Conservation (phyloP, 228 moss, liverwort and hornwort species). For the Sphagnum fallax region DNA sequence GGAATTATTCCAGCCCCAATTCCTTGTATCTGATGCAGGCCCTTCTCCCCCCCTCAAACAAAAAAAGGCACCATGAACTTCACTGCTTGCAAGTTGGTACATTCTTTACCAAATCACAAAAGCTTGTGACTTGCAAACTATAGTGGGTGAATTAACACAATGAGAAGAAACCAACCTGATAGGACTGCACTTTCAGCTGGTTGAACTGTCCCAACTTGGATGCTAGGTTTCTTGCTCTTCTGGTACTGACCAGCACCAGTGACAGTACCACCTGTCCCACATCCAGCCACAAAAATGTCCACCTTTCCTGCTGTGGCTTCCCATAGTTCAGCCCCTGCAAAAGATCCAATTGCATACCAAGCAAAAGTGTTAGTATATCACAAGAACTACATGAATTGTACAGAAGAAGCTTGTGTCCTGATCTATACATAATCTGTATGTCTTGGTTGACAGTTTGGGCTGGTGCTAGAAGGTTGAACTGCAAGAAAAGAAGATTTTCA, state of each 20-base stretch:
- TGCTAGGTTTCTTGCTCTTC: constrained; percentile 34
- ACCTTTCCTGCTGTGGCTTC: constrained; percentile 69
- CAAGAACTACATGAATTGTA: background rate
- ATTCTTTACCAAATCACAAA: too few relatives aligned
- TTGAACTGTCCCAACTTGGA: constrained; percentile 59
- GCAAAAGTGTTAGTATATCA: background rate
- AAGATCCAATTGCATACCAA: background rate
- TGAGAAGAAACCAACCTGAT: constrained; percentile 29
- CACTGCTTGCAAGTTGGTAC: too few relatives aligned
- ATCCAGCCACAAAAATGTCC: constrained; percentile 58
- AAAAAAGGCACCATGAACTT: background rate
- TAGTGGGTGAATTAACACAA: too few relatives aligned
- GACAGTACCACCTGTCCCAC: constrained; percentile 79
- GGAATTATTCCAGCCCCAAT: constrained; percentile 67
- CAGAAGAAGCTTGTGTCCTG: background rate
- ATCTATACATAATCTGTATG: background rate
- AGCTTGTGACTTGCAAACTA: too few relatives aligned
- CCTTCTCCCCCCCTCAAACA: constrained; percentile 55
- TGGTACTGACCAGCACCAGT: constrained; percentile 66
- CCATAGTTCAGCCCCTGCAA: constrained; percentile 86
- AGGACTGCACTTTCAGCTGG: constrained; percentile 74
- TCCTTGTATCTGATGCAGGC: constrained; percentile 61
- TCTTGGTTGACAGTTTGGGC: background rate
- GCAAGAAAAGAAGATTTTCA: background rate
- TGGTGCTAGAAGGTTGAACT: background rate